Evolutionary conservation across 495 filamentous ascomycete species (phyloP), one percentile per base, ranked within the genome.

Genomic region (Friedmanniomyces simplex): DNA sequence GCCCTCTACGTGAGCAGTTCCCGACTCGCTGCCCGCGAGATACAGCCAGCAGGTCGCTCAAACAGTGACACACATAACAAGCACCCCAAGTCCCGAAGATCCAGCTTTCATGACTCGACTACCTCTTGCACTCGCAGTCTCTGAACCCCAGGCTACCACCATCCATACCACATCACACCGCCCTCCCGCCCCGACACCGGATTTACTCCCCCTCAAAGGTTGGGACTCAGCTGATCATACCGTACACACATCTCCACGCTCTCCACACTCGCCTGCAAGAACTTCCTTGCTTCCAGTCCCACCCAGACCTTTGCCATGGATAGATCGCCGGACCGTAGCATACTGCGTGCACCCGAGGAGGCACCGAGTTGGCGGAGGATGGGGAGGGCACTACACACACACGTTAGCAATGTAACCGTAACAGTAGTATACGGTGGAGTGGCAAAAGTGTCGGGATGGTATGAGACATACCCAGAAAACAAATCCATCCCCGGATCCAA

Each of bases 261-360:
- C 63, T 96, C 89, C 43, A 90, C 82, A 57, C 86, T 89, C 46
- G 87, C 88, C 70, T 90, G 86, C 71, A 97, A 76, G 67, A 93
- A 88, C 61, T 83, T 84, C 57, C 93, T 79, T 22, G 89, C 86
- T 69, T 98, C 93, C 21, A 98, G 73, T 13, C 90, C 91, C 34
- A 91, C 78, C 93, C 93, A 98, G 0, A 98, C 82, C 67, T 89
- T 88, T 61, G 96, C 72, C 84, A 98, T 91, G n/a, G 85, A 88
- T 62, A 87, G 85, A 64, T 95, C 91, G n/a, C 51, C 76, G 20
- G 74, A 74, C 32, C 69, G 64, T 8, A 79, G 68, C 73, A 84
- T 79, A 1, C 78, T 77, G 37, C 79, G 39, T 12, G 46, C 78
- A n/a, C 85, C 79, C 54, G 86, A 82, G 60, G 88, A 84, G 6